A percentile compares a stretch with the other conserved stretches of the same genome.
Evolutionary conservation across 1,139 yeast genomes (phyloP).

Genomic region (Debaryomyces fabryi): DNA sequence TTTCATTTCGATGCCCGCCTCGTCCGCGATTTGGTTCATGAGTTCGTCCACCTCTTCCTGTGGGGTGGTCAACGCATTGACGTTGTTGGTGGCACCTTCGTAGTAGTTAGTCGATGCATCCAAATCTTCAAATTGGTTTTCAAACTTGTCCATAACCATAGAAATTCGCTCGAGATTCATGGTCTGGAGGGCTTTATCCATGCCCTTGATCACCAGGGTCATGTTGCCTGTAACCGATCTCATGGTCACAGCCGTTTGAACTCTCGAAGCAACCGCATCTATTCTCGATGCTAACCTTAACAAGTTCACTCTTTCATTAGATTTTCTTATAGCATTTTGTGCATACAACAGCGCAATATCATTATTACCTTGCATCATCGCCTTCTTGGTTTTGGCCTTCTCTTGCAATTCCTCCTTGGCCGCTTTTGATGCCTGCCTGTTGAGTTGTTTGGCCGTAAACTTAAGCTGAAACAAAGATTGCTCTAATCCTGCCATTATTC

Average conservation of each 20-base stretch:
- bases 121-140: conserved; percentile 91
- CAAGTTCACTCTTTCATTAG: conserved; percentile 82
- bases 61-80: conserved; percentile 87
- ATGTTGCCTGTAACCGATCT: conserved; percentile 90
- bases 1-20: conserved; percentile 91
- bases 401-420: conserved; percentile 89
- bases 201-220: conserved; percentile 90
- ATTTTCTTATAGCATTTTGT: conserved; percentile 91
- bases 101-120: conserved; percentile 94
- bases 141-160: conserved; percentile 96
- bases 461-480: conserved; percentile 53
- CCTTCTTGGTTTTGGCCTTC: conserved; percentile 88
- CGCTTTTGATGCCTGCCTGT: conserved; percentile 86
- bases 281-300: conserved; percentile 84
- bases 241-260: conserved; percentile 98
- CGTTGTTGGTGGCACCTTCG: conserved; percentile 85
- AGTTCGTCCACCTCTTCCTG: conserved; percentile 94
- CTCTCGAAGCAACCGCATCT: conserved; percentile 94
- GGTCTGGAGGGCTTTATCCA: conserved; percentile 94
- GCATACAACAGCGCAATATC: conserved; percentile 96
- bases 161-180: conserved; percentile 95
- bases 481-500: conserved; percentile 48
- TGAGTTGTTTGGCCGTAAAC: conserved; percentile 92
- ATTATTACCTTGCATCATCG: conserved; percentile 80
- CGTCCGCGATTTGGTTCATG: conserved; percentile 95